Percentiles rank a stretch among this genome's conserved stretches.
Evolutionary conservation across 768 basidiomycete species (phyloP).

Genomic region (Dentipellis fragilis): DNA sequence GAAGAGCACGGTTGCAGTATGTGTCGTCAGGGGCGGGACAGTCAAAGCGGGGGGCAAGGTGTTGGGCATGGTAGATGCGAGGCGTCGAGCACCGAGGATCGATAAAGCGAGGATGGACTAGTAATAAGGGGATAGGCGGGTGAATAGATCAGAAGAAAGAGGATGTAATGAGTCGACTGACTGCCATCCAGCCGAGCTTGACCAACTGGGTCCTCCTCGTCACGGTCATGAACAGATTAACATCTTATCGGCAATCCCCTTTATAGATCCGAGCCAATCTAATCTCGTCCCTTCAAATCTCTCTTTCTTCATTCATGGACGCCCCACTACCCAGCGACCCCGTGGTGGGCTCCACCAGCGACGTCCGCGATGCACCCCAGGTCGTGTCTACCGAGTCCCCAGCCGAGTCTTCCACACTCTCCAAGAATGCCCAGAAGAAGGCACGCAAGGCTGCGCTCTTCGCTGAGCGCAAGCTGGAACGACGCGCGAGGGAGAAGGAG

Average conservation of each 20-base stretch:
- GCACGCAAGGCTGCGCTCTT: slow-evolving; percentile 60
- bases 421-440: slow-evolving; percentile 74
- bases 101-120: neutral
- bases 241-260: neutral
- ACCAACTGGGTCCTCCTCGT: neutral
- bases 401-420: slow-evolving; percentile 27
- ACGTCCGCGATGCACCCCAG: no score
- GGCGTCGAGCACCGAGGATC: neutral
- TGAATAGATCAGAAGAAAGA: neutral
- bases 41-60: neutral
- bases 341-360: neutral
- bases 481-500: slow-evolving; percentile 69
- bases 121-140: neutral
- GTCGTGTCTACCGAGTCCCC: neutral
- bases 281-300: neutral
- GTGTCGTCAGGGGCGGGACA: slow-evolving; percentile 37
- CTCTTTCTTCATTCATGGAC: neutral
- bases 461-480: slow-evolving; percentile 58
- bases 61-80: slow-evolving; percentile 2
- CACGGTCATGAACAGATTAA: no score
- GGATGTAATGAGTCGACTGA: neutral
- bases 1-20: slow-evolving; percentile 85
- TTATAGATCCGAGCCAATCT: neutral
- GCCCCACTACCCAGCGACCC: neutral
- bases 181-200: neutral